Percentiles rank a stretch among this genome's conserved stretches.
These are phyloP conservation scores for Exophiala spinifera DNA, from an alignment of 2,329 filamentous ascomycete genomes.

Conservation along the genomic window DNA sequence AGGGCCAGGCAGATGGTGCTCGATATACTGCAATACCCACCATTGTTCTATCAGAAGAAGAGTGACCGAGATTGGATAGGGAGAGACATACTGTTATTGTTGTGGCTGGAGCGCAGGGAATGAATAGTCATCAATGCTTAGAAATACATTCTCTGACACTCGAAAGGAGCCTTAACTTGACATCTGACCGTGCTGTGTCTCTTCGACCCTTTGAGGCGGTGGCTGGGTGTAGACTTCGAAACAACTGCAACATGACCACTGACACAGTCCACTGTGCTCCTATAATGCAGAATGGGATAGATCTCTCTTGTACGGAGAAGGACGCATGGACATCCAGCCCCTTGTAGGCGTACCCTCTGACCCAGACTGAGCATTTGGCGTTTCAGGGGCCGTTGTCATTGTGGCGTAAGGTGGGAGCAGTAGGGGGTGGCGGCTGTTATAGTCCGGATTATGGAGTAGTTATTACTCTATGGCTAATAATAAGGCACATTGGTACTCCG, in stretches of 20 bases:
- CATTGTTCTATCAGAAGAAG: constrained; percentile 25
- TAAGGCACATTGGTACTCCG: too few relatives aligned
- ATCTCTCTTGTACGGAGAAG: too few relatives aligned
- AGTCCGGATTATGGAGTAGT: neutral
- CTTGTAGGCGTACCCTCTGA: neutral
- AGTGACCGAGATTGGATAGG: constrained; percentile 9
- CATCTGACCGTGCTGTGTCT: too few relatives aligned
- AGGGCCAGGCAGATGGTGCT: constrained; percentile 4
- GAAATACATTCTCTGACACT: constrained; percentile 4
- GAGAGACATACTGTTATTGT: neutral
- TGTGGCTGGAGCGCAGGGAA: neutral
- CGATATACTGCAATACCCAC: constrained; percentile 23
- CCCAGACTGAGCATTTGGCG: neutral
- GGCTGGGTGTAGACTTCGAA: too few relatives aligned
- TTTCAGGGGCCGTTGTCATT: constrained; percentile 9
- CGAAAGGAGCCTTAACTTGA: too few relatives aligned
- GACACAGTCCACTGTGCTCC: too few relatives aligned
- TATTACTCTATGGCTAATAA: neutral
- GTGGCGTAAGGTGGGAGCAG: constrained; percentile 4
- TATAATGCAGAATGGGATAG: too few relatives aligned
- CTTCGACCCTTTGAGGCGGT: too few relatives aligned
- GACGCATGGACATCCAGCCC: too few relatives aligned
- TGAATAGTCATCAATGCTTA: constrained; percentile 14
- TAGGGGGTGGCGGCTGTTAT: neutral
- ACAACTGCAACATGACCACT: too few relatives aligned